Conservation (phyloP, 192 early-diverging fungal species). For the Coemansia sp. region DNA sequence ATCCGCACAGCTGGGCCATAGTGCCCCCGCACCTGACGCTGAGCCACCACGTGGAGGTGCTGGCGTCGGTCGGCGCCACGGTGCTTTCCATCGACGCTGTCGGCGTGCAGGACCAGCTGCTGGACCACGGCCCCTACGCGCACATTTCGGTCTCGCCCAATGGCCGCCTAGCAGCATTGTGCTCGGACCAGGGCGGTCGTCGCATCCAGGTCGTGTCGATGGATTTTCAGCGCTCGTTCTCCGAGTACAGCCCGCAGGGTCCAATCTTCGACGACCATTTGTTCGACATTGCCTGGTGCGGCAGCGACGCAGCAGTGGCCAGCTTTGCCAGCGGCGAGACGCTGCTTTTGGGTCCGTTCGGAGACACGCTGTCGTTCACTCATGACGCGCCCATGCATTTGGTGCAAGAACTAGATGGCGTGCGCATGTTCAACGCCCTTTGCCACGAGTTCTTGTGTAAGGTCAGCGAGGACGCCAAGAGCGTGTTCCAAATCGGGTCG, state of each 20-base stretch:
- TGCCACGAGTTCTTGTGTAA: conserved; percentile 84
- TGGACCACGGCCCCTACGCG: conserved; percentile 88
- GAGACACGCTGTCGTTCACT: conserved; percentile 64
- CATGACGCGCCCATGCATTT: conserved; percentile 83
- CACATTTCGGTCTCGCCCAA: conserved; percentile 92
- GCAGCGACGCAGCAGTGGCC: conserved; percentile 89
- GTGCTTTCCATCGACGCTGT: conserved; percentile 83
- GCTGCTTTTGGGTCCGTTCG: conserved; percentile 88
- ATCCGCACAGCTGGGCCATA: conserved; percentile 85
- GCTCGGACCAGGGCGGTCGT: conserved; percentile 74
- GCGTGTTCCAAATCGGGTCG: conserved; percentile 93
- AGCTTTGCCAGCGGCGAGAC: conserved; percentile 84
- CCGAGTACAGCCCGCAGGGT: conserved; percentile 53
- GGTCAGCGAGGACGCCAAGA: conserved; percentile 59
- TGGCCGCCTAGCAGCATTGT: conserved; percentile 90
- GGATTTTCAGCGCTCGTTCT: conserved; percentile 92
- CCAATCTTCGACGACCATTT: not conserved
- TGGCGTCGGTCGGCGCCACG: conserved; percentile 75
- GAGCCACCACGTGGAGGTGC: conserved; percentile 89
- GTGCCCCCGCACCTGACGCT: conserved; percentile 86
- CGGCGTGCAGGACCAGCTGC: conserved; percentile 77
- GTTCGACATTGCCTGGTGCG: conserved; percentile 71
- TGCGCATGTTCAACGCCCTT: conserved; percentile 83
- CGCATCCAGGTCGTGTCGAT: conserved; percentile 91
- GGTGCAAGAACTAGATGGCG: conserved; percentile 90